Evolutionary conservation across 2,329 filamentous ascomycete genomes (phyloP).

Genomic region (Dactylella cylindrospora): DNA sequence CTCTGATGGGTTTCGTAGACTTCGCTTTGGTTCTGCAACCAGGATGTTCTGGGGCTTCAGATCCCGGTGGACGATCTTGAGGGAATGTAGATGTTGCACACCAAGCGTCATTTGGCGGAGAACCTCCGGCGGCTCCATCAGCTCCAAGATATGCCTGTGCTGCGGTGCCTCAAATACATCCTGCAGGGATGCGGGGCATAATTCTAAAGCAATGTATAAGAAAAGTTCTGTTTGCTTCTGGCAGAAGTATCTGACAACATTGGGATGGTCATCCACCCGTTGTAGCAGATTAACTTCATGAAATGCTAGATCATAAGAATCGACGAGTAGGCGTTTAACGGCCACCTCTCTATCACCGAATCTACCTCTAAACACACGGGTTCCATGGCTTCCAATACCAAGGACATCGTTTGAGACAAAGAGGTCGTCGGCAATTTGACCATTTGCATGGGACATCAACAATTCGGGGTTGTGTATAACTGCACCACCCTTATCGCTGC

Average conservation of each 20-base stretch:
- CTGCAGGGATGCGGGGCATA: slow-evolving; percentile 89
- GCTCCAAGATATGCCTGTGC: slow-evolving; percentile 60
- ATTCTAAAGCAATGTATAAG: slow-evolving; percentile 91
- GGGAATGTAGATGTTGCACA: slow-evolving; percentile 80
- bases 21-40: slow-evolving; percentile 64
- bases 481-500: slow-evolving; percentile 50
- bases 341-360: slow-evolving; percentile 92
- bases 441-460: slow-evolving; percentile 52
- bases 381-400: slow-evolving; percentile 89
- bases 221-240: slow-evolving; percentile 87
- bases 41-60: slow-evolving; percentile 98
- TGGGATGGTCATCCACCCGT: slow-evolving; percentile 92
- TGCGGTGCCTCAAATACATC: slow-evolving; percentile 77
- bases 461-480: slow-evolving; percentile 47
- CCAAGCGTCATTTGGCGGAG: slow-evolving; percentile 88
- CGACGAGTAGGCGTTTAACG: slow-evolving; percentile 93
- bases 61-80: slow-evolving; percentile 94
- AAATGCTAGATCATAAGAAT: slow-evolving; percentile 92
- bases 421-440: slow-evolving; percentile 57
- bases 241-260: slow-evolving; percentile 95
- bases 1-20: slow-evolving; percentile 50
- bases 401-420: slow-evolving; percentile 53
- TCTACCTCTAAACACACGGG: slow-evolving; percentile 88
- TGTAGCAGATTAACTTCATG: slow-evolving; percentile 88
- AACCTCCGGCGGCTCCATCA: slow-evolving; percentile 71